Evolutionary conservation across 345 rosid genomes (phyloP), one percentile per base, ranked within the genome.

Genomic region (Lepidium didymum): DNA sequence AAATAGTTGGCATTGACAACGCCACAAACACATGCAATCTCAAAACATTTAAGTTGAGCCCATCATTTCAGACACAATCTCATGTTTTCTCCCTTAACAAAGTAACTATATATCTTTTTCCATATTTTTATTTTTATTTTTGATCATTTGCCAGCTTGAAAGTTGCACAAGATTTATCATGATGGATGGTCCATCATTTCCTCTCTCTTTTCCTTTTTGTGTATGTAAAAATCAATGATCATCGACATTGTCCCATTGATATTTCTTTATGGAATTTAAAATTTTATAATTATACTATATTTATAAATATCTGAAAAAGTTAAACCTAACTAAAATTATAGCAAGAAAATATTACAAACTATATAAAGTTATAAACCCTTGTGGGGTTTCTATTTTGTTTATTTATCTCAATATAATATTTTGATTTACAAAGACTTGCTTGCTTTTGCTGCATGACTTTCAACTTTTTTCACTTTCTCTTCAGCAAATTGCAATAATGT

Each of bases 11-110:
- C 72, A 40, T 4, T 56, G 77, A 73, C 72, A 65, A 65, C 72
- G 54, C 53, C 77, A 73, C 46, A 66, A 40, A 73, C 72, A 73
- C 72, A 73, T 73, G 77, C 52, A 41, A 47, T 58, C 66, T 73
- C 57, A n/a, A 55, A 56, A 23, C 70, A 72, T 72, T 5, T 47
- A 10, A 41, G 77, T 73, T 73, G 77, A 73, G 55, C 77, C 72
- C 77, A 73, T 73, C 77, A 73, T 73, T 73, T 58, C 77, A 66
- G 43, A 49, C 77, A 65, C 77, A 73, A 66, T 41, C 77, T 73
- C 72, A 58, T 73, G 67, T 58, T 56, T 65, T 60, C n/a, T 11
- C 21, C 14, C 56, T 71, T 56, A 54, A 54, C 42, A 5, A 36
- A 45, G 10, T 54, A 62, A 71, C 56, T 37, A 12, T n/a, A n/a